Evolutionary conservation across 495 filamentous ascomycete species (phyloP), one percentile per base, ranked within the genome.

Genomic region (Lasiosphaeriaceae sp.): DNA sequence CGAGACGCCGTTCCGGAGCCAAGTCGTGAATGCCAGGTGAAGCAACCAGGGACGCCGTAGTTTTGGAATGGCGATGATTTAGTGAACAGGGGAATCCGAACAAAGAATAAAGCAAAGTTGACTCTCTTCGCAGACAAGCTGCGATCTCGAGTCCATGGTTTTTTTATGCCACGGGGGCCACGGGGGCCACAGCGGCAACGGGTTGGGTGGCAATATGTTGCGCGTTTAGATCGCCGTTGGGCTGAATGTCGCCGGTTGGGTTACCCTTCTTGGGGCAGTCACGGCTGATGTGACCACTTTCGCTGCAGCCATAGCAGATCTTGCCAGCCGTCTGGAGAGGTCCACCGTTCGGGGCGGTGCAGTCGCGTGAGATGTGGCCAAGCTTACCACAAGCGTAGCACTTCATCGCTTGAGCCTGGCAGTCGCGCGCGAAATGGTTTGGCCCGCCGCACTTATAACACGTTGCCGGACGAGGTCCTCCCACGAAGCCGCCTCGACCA

Each of bases 401-500:
- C 76, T 99, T 99, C 92, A 96, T 96, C 53, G 93, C 92, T 77
- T 97, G 95, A 59, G 94, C 94, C 78, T 99, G 95, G 80, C 95
- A 99, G 72, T 99, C 95, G 58, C 95, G 89, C 50, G 95, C 94
- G 66, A 90, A 99, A 75, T 99, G 95, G 80, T 99, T 99, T 47
- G 94, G 95, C 12, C 94, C 94, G 65, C 95, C 95, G 72, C 95
- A 99, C 82, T 97, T 97, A 83, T 97, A 97, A 85, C 95, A 99
- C 52, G 92, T 97, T 20, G 95, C 89, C 49, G 90, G 84, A 51
- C 92, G 90, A 58, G 88, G 83, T 14, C 78, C 83, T 55, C 76
- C 76, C 59, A 76, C 72, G 68, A 83, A 90, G 37, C 90, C 90
- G 50, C 90, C 86, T 69, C 84, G 85, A 55, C 75, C 76, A 53